These are phyloP conservation scores for Lodderomyces jiufengensis DNA, from an alignment of 1,139 yeast species.

Conservation along the genomic window DNA sequence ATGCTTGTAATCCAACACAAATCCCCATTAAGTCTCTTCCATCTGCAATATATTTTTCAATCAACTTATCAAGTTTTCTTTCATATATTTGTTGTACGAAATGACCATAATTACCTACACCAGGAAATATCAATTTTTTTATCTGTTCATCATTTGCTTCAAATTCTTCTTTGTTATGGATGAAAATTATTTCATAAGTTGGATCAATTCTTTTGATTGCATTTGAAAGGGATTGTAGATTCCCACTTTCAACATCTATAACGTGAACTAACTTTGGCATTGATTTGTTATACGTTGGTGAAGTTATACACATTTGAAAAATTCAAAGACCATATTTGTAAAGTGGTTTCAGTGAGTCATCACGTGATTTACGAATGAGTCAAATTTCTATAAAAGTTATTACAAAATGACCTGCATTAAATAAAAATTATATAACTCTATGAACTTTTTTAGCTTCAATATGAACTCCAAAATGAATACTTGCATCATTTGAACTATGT, in stretches of 20 bases:
- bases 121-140: conserved; percentile 70
- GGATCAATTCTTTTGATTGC: conserved; percentile 74
- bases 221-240: conserved; percentile 81
- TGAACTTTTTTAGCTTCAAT: conserved; percentile 10
- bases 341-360: background rate
- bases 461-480: conserved; percentile 21
- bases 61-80: conserved; percentile 62
- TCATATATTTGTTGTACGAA: conserved; percentile 68
- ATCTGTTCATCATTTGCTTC: conserved; percentile 39
- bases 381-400: background rate
- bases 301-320: too few relatives aligned
- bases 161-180: conserved; percentile 39
- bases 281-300: too few relatives aligned
- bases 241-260: conserved; percentile 94
- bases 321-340: too few relatives aligned
- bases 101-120: conserved; percentile 96
- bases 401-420: conserved; percentile 8
- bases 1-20: conserved; percentile 90
- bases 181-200: conserved; percentile 50
- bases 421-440: background rate
- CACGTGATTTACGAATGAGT: background rate
- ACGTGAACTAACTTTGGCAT: conserved; percentile 54
- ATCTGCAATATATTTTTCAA: conserved; percentile 58
- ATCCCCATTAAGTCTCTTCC: conserved; percentile 93
- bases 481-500: conserved; percentile 10